These are phyloP conservation scores for Trichoderma asperelloides DNA, from an alignment of 495 filamentous ascomycete species.

Conservation along the genomic window DNA sequence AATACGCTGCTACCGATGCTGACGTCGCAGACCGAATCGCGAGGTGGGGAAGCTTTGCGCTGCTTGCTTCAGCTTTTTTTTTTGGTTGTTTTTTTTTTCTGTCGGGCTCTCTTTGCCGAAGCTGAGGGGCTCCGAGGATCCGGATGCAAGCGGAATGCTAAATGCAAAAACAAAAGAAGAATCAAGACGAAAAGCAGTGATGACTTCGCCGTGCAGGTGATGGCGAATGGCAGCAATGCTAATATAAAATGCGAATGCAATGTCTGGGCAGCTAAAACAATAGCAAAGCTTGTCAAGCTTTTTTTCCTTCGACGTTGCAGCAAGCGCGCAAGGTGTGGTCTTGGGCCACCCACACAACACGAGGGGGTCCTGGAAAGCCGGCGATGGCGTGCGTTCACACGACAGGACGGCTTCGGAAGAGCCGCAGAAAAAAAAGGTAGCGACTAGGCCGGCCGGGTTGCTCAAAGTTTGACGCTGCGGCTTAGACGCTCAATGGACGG, in stretches of 20 bases:
- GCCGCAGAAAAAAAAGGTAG: background rate
- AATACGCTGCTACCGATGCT: background rate
- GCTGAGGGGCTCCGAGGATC: background rate
- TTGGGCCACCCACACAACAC: too few relatives aligned
- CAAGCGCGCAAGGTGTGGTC: too few relatives aligned
- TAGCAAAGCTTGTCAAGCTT: too few relatives aligned
- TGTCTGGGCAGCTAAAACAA: too few relatives aligned
- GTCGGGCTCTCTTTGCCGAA: background rate
- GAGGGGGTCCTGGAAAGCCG: background rate
- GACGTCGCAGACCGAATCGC: slow-evolving; percentile 7
- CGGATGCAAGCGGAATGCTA: background rate
- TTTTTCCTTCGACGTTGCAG: too few relatives aligned
- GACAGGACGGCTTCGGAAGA: background rate
- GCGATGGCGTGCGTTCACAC: background rate
- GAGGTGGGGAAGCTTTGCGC: background rate
- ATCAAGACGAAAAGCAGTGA: background rate
- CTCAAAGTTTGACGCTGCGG: slow-evolving; percentile 3
- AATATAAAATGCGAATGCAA: too few relatives aligned
- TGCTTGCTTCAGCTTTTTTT: background rate
- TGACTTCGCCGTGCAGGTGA: too few relatives aligned
- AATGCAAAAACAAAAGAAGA: background rate
- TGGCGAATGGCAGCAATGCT: too few relatives aligned
- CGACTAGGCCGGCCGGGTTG: background rate
- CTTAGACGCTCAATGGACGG: background rate
- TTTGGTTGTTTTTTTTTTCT: background rate